Evolutionary conservation across 2,329 filamentous ascomycete genomes (phyloP), one percentile per base, ranked within the genome.

Genomic region (Chalaropsis ovoidea): DNA sequence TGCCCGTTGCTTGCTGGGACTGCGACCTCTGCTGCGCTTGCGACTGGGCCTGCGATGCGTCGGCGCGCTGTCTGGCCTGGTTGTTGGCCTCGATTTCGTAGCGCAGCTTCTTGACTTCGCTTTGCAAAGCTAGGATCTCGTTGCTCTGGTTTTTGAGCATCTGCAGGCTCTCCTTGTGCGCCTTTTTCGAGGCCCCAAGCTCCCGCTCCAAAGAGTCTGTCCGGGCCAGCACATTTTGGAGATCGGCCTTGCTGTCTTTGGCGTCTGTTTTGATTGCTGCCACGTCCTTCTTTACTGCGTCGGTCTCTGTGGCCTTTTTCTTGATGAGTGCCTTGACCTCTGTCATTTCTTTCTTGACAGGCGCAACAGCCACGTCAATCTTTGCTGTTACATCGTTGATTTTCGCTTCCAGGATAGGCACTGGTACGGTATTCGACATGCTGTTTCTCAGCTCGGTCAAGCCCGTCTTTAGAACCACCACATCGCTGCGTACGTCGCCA

Each of bases 41-140:
- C n/a, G 70, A 70, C 13, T 73, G 69, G 22, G 71, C 69, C 1
- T 70, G 70, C 15, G 75, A 45, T 13, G 73, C 72, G 7, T 73
- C 68, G 42, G 71, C 70, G 13, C 75, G 68, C 49, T 72, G 69
- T 43, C 71, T 66, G 1, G 70, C 68, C 19, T 76, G 68, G 54
- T 78, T 76, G 19, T 71, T 69, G 1, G 70, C 72, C 49, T 73
- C 70, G 19, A 63, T 63, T 39, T 63, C 61, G 19, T 49, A 45
- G 41, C 61, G 61, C 10, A 63, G 43, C 43, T 63, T 52, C 61
- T 63, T 52, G 22, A 71, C 68, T 35, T 71, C 70, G 1, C 71
- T 68, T 2, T 69, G 67, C 2, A 64, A 19, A n/a, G 71, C 70
- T 1, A 70, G 56, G 13, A 68, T 70, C 42, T 72, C 70, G 35